These are phyloP conservation scores for Geopyxis carbonaria DNA, from an alignment of 495 filamentous ascomycete genomes.

Conservation along the genomic window DNA sequence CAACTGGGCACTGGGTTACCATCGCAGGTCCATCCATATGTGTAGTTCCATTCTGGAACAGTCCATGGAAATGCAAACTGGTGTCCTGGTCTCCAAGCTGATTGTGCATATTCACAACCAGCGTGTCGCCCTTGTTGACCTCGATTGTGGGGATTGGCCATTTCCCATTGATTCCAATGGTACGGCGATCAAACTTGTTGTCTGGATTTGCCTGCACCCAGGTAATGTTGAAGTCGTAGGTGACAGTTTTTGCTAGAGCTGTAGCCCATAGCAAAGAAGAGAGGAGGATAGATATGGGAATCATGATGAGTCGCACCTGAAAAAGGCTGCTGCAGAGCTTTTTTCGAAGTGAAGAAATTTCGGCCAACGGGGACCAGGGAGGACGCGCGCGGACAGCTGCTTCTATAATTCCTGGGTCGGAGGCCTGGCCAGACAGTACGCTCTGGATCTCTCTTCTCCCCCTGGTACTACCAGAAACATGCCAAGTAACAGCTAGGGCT, in stretches of 20 bases:
- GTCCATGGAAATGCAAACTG: conserved; percentile 63
- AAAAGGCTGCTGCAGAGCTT: background rate
- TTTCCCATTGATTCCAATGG: conserved; percentile 66
- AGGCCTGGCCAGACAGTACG: too few relatives aligned
- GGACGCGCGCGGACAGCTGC: too few relatives aligned
- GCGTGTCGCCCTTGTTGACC: conserved; percentile 49
- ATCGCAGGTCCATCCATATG: conserved; percentile 60
- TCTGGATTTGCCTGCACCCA: conserved; percentile 77
- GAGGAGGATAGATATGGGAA: conserved; percentile 10
- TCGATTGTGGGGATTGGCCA: conserved; percentile 59
- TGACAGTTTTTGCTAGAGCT: conserved; percentile 43
- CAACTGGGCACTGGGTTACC: conserved; percentile 50
- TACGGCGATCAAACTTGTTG: conserved; percentile 44
- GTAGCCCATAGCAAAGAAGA: conserved; percentile 26
- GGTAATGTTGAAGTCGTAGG: conserved; percentile 59
- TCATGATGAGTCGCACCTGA: too few relatives aligned
- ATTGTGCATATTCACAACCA: conserved; percentile 59
- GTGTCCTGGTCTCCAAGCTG: conserved; percentile 51
- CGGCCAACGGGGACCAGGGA: too few relatives aligned
- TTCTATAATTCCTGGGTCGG: too few relatives aligned
- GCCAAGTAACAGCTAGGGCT: too few relatives aligned
- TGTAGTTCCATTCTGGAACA: conserved; percentile 51
- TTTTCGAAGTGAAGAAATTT: too few relatives aligned
- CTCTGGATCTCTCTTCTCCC: too few relatives aligned
- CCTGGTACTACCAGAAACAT: too few relatives aligned